Base-by-base conservation (phyloP, 495 filamentous ascomycete species). In the Podospora pseudocomata region DNA sequence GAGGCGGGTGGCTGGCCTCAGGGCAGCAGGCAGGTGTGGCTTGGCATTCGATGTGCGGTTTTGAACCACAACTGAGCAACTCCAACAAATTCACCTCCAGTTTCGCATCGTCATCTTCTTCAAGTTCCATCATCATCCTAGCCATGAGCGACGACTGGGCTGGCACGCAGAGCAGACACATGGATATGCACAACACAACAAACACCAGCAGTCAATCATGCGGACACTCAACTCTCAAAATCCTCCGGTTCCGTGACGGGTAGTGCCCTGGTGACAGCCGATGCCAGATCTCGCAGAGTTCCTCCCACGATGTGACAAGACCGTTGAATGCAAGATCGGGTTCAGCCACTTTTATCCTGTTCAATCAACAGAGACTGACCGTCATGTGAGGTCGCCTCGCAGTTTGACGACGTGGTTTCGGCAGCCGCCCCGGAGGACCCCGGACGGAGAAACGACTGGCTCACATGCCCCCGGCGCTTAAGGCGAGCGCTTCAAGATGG, bases 381-480 rank as follows among this genome's bases (percentile, higher is more conserved):
- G 56, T 20, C 19, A 58, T 20, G 13, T 66, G 34, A 23, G 39
- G 39, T 49, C 39, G 39, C 39, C 39, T 49, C 13, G 39, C 39
- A 11, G 13, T 5, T 11, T 49, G 39, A 49, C 39, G 39, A 49
- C 39, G 39, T 49, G 39, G 69, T 73, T 75, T 75, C 67, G 71
- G 65, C 23, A 67, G 73, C 67, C 73, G 73, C 72, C 60, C 63
- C 57, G 49, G 3, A 58, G 30, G 23, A 62, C 69, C 68, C 63
- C 23, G 56, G 34, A 62, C 60, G 23, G 18, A 27, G 56, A 54
- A 75, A 75, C 65, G 71, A 75, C 71, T 75, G 73, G 73, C 71
- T 72, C 60, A 53, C 61, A 65, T 57, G 65, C 15, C 28, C 55
- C 67, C 56, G 64, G 70, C 71, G 71, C 69, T 65, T 70, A 64